Evolutionary conservation across 2,329 filamentous ascomycete species (phyloP).

Genomic region (Diplodia intermedia): DNA sequence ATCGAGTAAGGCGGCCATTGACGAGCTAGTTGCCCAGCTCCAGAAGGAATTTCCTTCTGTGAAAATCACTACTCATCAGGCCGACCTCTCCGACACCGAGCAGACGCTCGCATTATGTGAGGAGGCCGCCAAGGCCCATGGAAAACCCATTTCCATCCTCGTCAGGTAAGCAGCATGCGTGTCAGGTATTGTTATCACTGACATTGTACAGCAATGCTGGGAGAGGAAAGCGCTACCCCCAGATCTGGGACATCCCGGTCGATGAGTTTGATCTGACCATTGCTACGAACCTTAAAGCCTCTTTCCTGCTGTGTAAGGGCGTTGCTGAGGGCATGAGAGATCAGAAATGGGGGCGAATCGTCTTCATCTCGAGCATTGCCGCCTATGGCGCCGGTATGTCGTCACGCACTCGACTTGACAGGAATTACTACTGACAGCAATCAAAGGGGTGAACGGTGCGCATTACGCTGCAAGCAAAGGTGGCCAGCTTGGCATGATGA

Average conservation of each 20-base stretch:
- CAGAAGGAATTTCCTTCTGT: slow-evolving; percentile 39
- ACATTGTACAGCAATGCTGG: slow-evolving; percentile 61
- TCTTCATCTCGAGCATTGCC: slow-evolving; percentile 70
- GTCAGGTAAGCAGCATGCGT: slow-evolving; percentile 50
- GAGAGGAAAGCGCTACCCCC: slow-evolving; percentile 66
- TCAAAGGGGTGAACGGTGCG: slow-evolving; percentile 41
- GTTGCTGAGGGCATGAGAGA: slow-evolving; percentile 66
- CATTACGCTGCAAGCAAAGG: slow-evolving; percentile 68
- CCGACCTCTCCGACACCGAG: slow-evolving; percentile 63
- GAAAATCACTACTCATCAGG: slow-evolving; percentile 62
- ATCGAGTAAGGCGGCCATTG: slow-evolving; percentile 57
- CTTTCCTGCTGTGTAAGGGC: slow-evolving; percentile 67
- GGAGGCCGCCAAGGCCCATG: slow-evolving; percentile 62
- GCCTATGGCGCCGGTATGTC: slow-evolving; percentile 61
- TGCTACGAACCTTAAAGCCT: slow-evolving; percentile 66
- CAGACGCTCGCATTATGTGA: slow-evolving; percentile 63
- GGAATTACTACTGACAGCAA: slow-evolving; percentile 65
- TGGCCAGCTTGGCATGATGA: slow-evolving; percentile 69
- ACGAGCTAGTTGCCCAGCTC: slow-evolving; percentile 54
- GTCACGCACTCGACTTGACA: not conserved
- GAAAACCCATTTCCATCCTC: slow-evolving; percentile 66
- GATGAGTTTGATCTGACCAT: slow-evolving; percentile 71
- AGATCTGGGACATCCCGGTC: slow-evolving; percentile 63
- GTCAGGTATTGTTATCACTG: not conserved
- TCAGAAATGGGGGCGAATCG: slow-evolving; percentile 67